Conservation (phyloP, 2,329 filamentous ascomycete species). For the Arthrinium phaeospermum region DNA sequence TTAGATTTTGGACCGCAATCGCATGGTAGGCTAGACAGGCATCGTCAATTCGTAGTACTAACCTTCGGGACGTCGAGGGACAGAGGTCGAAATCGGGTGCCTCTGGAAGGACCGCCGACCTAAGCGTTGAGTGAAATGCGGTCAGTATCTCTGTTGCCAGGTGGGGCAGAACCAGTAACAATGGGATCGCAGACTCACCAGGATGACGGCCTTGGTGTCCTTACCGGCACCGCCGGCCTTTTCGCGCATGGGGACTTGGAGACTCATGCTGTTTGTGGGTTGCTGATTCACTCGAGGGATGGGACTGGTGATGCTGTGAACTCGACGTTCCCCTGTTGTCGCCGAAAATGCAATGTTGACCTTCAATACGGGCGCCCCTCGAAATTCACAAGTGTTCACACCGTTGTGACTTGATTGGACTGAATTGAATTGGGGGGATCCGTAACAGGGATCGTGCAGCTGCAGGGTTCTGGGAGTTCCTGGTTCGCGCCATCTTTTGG, state of each 20-base stretch:
- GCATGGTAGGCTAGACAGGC: not conserved
- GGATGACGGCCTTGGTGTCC: slow-evolving; percentile 90
- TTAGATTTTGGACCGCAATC: not conserved
- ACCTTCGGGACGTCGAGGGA: slow-evolving; percentile 97
- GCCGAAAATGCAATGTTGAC: slow-evolving; percentile 9
- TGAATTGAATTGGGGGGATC: slow-evolving; percentile 8
- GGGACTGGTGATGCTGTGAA: not conserved
- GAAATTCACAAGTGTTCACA: slow-evolving; percentile 18
- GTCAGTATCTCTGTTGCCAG: slow-evolving; percentile 36
- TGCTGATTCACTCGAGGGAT: not conserved
- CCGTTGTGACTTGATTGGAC: slow-evolving; percentile 5
- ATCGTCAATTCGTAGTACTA: slow-evolving; percentile 34
- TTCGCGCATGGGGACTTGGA: slow-evolving; percentile 61
- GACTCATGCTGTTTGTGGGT: slow-evolving; percentile 50
- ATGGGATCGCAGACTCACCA: slow-evolving; percentile 58
- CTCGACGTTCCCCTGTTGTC: slow-evolving; percentile 6
- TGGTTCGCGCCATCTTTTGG: slow-evolving; percentile 1
- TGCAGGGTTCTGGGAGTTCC: slow-evolving; percentile 9
- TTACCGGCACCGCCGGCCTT: slow-evolving; percentile 57
- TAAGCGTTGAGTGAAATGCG: slow-evolving; percentile 44
- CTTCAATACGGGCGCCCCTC: slow-evolving; percentile 4
- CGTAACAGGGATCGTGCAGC: slow-evolving; percentile 1
- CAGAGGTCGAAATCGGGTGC: slow-evolving; percentile 92
- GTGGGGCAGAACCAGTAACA: slow-evolving; percentile 25
- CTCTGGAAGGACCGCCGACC: slow-evolving; percentile 95